phyloP scores from a whole-genome alignment of 768 basidiomycete genomes.

The Mrakia blollopis region DNA sequence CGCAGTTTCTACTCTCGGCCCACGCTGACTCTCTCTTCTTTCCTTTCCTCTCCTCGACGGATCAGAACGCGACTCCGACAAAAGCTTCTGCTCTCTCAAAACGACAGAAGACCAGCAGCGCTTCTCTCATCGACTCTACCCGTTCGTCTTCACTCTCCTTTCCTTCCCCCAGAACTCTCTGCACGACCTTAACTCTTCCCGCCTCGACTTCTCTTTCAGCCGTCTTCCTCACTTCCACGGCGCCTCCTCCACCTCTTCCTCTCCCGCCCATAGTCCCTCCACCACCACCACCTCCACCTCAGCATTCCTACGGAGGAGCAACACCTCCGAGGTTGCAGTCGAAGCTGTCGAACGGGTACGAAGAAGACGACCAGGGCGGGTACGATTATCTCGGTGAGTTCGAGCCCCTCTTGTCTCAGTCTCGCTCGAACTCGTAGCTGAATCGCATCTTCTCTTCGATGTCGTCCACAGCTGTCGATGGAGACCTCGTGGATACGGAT shows the following conservation, averaged over 20 bases:
- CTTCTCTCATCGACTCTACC: not conserved
- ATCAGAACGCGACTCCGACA: not conserved
- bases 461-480: not conserved
- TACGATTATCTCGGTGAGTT: not conserved
- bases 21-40: not conserved
- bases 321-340: not conserved
- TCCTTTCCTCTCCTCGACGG: not conserved
- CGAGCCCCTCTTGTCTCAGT: not conserved
- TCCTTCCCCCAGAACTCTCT: not conserved
- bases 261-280: not conserved
- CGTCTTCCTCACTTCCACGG: too few species aligned
- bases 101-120: not conserved
- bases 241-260: not conserved
- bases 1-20: not conserved
- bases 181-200: not conserved
- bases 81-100: constrained; percentile 7
- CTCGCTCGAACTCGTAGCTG: not conserved
- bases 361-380: not conserved
- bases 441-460: not conserved
- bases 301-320: not conserved
- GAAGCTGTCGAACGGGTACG: not conserved
- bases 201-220: not conserved
- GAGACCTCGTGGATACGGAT: constrained; percentile 6
- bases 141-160: not conserved
- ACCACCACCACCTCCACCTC: not conserved